Evolutionary conservation across 371 early-diverging fungal genomes (phyloP), one percentile per base, ranked within the genome.

Genomic region (Rhizomucor miehei): DNA sequence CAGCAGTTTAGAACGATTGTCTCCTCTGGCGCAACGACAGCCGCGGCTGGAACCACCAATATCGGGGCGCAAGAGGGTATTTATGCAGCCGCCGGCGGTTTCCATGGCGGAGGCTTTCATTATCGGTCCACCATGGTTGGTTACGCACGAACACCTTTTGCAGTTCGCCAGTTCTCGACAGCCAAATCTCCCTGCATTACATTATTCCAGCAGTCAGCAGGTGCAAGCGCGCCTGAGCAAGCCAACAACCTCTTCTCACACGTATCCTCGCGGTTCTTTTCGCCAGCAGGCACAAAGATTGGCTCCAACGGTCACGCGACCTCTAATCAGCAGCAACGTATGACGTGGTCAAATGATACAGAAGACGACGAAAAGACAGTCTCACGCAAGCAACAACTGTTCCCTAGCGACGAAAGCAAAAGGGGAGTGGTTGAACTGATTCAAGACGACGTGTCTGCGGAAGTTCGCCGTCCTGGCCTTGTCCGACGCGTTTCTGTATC

Each of bases 241-340:
- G 24, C 44, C 11, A 51, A 49, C 19, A 52, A 55, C 39, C 49
- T 57, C 1, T 54, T 62, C 25, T 56, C 62, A 3, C 62, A 62
- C 19, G 47, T 56, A n/a, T 52, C 56, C 8, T 54, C 60, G 23
- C 62, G 62, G 21, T 52, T 62, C 38, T 56, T 62, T 43, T 51
- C 62, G 0, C 62, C 62, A 24, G 43, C 56, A 17, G 62, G 62
- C 16, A 48, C 52, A 8, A 62, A 62, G 19, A 49, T 62, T 43
- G 48, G 45, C 14, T 37, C 55, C 6, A 39, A 55, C 23, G 48
- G 39, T 24, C 55, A 38, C 39, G 38, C 41, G 48, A 43, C 19
- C 19, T 49, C 34, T 17, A 25, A 20, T 4, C 56, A 34, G 40
- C 34, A 17, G 12, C 44, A 56, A 29, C 16, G 19, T 24, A 41